Conservation (phyloP, 192 early-diverging fungal genomes). For the Backusella mclennaniae region DNA sequence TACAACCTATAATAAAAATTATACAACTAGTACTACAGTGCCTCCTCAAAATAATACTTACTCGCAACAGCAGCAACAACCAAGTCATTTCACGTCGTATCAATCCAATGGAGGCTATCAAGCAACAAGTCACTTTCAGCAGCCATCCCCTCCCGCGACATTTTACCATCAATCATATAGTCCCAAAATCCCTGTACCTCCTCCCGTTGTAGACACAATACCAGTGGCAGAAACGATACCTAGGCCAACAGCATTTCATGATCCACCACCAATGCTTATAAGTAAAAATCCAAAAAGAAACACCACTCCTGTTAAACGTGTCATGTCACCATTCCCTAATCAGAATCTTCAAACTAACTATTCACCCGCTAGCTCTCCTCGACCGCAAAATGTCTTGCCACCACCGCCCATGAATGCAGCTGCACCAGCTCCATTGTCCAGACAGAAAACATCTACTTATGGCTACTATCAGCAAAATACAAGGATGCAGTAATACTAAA, state of each 20-base stretch:
- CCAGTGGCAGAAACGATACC: neutral
- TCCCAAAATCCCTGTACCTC: conserved; percentile 2
- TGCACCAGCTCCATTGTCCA: neutral
- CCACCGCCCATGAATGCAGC: neutral
- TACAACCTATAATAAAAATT: neutral
- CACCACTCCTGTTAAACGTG: neutral
- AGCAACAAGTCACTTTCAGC: neutral
- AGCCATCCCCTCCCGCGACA: neutral
- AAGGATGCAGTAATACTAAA: neutral
- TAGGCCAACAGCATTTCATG: conserved; percentile 46
- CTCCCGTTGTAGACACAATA: neutral
- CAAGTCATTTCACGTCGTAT: neutral
- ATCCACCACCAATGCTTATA: conserved; percentile 40
- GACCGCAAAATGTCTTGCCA: neutral
- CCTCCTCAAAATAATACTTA: neutral
- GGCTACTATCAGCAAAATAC: neutral
- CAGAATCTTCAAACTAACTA: neutral
- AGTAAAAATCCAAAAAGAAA: neutral
- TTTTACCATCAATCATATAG: neutral
- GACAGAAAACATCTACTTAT: neutral
- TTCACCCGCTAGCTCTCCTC: neutral
- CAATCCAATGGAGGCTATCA: neutral
- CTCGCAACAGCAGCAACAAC: neutral
- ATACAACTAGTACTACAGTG: neutral
- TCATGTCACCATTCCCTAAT: conserved; percentile 1